Evolutionary conservation across 2,329 filamentous ascomycete species (phyloP).

Genomic region (Trichoderma endophyticum): DNA sequence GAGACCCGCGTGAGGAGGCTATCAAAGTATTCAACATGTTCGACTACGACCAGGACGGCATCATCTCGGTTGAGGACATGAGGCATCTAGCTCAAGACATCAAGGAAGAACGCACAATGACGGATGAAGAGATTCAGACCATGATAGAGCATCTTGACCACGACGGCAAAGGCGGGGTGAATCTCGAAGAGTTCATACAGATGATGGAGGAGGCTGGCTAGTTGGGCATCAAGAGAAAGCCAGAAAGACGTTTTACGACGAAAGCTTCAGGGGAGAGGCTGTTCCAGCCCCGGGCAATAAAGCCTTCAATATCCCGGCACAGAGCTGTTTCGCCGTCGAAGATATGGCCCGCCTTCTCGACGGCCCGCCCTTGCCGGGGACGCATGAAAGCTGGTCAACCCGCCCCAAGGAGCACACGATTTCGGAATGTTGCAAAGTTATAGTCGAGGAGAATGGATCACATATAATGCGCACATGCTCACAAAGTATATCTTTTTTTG

Average conservation of each 20-base stretch:
- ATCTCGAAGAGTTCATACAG: constrained; percentile 65
- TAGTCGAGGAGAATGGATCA: constrained; percentile 6
- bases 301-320: not conserved
- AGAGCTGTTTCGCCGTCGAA: not conserved
- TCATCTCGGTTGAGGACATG: constrained; percentile 85
- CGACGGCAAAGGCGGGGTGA: constrained; percentile 80
- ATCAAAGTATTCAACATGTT: constrained; percentile 89
- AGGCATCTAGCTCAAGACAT: constrained; percentile 83
- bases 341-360: not conserved
- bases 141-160: constrained; percentile 99
- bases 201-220: constrained; percentile 49
- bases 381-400: not conserved
- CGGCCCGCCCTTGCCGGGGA: not conserved
- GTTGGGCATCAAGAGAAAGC: not conserved
- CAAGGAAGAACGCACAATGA: constrained; percentile 73
- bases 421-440: not conserved
- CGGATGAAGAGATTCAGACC: constrained; percentile 85
- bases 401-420: not conserved
- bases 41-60: constrained; percentile 86
- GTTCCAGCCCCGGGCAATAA: not conserved
- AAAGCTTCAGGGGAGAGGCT: not conserved
- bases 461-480: constrained; percentile 10
- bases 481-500: constrained; percentile 6
- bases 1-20: constrained; percentile 90
- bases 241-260: not conserved